Evolutionary conservation across 163 green algal genomes (phyloP), one percentile per base, ranked within the genome.

Genomic region (Picocystis sp.): DNA sequence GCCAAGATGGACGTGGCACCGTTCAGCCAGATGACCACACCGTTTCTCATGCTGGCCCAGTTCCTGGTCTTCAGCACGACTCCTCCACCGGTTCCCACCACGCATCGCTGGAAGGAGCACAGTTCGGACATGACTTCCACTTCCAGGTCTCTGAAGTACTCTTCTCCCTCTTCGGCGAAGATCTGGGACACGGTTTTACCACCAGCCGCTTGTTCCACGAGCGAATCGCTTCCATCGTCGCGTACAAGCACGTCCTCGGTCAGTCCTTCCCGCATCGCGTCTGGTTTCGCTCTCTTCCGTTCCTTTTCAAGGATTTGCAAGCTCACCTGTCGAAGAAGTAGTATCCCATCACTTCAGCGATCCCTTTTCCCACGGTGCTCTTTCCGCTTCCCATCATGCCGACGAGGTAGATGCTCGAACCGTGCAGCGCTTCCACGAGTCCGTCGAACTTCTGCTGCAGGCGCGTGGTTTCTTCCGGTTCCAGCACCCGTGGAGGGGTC

Each of bases 381-480:
- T 97, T 95, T 23, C 87, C 87, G 53, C 73, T 89, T 55, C 89
- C 89, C 89, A 98, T 98, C 89, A 98, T 97, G 57, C 89, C 89
- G 1, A 94, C 75, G 11, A 96, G 71, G 67, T 84, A 94, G 25
- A 96, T 68, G 64, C 69, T 84, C 56, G 72, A 86, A 47, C 82
- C 83, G 17, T 71, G 29, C 29, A 38, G 29, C 8, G 29, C 29
- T 38, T 38, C 29, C 29, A 38, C 29, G 5, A 38, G 8, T 12
- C 29, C 29, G 29, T 38, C 29, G 29, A 38, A 38, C 29, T 38
- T 38, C 29, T 38, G 29, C 29, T 38, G 29, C 29, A 38, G 29
- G 29, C 29, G 29, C 29, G 29, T 38, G 29, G 29, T 38, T 38
- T 38, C 29, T 38, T 38, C 29, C 29, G 29, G 29, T 38, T 38